Evolutionary conservation across 2,329 filamentous ascomycete species (phyloP).

Genomic region (Scedosporium aurantiacum): DNA sequence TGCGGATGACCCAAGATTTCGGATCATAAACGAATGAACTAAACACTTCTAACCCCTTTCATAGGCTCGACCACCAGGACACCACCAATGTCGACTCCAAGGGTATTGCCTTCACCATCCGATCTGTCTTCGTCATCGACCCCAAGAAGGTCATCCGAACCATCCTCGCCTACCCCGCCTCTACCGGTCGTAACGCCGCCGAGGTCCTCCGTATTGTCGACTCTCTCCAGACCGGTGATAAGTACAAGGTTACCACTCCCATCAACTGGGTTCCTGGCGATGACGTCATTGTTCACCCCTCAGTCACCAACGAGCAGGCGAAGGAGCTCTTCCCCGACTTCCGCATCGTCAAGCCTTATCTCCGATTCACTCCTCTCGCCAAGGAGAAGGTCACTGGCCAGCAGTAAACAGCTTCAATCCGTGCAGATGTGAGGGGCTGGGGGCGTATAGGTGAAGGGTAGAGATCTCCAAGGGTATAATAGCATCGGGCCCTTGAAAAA

Average conservation of each 20-base stretch:
- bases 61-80: constrained; percentile 67
- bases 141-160: constrained; percentile 87
- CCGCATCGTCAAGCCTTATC: constrained; percentile 58
- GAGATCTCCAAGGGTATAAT: neutral
- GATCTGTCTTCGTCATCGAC: constrained; percentile 90
- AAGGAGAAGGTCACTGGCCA: constrained; percentile 35
- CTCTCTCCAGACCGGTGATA: constrained; percentile 73
- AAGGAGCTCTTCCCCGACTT: constrained; percentile 77
- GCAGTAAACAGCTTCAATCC: constrained; percentile 11
- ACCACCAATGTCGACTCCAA: constrained; percentile 70
- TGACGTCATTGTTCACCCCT: constrained; percentile 84
- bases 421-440: neutral
- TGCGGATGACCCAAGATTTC: too few species aligned
- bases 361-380: constrained; percentile 59
- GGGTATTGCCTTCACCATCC: constrained; percentile 86
- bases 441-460: neutral
- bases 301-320: constrained; percentile 73
- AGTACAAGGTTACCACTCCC: constrained; percentile 77
- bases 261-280: constrained; percentile 86
- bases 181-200: constrained; percentile 71
- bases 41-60: constrained; percentile 7
- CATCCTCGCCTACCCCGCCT: constrained; percentile 86
- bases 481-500: neutral
- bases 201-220: constrained; percentile 72
- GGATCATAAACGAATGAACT: too few species aligned